phyloP scores from a whole-genome alignment of 176 grass and related monocot genomes.

The Musa schizocarpa region DNA sequence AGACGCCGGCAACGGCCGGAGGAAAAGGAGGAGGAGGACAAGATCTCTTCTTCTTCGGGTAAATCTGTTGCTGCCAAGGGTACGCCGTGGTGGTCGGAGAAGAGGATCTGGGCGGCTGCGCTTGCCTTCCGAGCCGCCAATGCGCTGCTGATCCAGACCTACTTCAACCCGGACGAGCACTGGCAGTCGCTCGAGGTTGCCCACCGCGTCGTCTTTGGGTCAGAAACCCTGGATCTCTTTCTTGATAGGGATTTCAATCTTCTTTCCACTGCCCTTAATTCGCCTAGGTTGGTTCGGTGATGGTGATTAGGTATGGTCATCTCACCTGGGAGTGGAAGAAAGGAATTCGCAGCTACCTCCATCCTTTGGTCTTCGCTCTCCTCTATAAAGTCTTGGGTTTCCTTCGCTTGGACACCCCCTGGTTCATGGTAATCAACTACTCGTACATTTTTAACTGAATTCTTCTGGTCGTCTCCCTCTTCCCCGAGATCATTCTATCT shows the following conservation, averaged over 20 bases:
- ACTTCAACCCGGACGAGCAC: slow-evolving; percentile 96
- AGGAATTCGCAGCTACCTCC: slow-evolving; percentile 73
- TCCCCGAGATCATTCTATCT: background rate
- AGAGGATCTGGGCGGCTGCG: slow-evolving; percentile 41
- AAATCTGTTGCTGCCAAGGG: background rate
- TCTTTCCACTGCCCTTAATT: background rate
- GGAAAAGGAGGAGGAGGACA: background rate
- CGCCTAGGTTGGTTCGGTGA: background rate
- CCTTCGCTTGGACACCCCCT: slow-evolving; percentile 59
- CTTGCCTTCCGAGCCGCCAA: slow-evolving; percentile 58
- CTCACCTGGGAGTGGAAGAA: slow-evolving; percentile 90
- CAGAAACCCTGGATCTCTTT: background rate
- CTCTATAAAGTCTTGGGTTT: slow-evolving; percentile 67
- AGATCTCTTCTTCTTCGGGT: background rate
- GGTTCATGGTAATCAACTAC: slow-evolving; percentile 49
- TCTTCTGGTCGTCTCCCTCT: background rate
- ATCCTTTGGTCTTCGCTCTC: slow-evolving; percentile 59
- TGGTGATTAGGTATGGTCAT: slow-evolving; percentile 61
- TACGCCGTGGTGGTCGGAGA: slow-evolving; percentile 19
- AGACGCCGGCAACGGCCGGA: background rate
- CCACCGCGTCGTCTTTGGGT: slow-evolving; percentile 79
- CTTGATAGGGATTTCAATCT: background rate
- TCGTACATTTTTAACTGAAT: background rate
- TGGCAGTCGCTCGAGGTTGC: slow-evolving; percentile 97
- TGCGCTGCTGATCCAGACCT: slow-evolving; percentile 63